Evolutionary conservation across 768 basidiomycete genomes (phyloP).

Genomic region (Trametopsis cervina): DNA sequence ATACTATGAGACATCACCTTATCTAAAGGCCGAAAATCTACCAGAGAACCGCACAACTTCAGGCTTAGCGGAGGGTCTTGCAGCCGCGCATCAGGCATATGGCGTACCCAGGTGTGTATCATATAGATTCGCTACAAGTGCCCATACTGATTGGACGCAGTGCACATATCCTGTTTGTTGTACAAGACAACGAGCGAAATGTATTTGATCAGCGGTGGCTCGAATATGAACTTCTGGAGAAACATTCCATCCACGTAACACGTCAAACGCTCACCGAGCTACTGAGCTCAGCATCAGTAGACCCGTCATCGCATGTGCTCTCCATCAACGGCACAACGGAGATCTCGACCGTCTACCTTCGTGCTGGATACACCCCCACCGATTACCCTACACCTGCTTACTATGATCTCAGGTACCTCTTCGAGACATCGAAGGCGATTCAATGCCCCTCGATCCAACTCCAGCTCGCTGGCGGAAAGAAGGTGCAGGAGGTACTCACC

Average conservation of each 20-base stretch:
- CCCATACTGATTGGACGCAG: constrained; percentile 20
- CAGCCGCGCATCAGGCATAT: constrained; percentile 74
- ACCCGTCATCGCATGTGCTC: constrained; percentile 31
- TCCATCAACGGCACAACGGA: constrained; percentile 47
- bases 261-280: constrained; percentile 76
- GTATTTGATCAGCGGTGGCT: constrained; percentile 89
- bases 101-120: constrained; percentile 41
- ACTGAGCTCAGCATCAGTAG: constrained; percentile 45
- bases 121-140: background rate
- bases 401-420: constrained; percentile 66
- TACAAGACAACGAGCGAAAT: constrained; percentile 84
- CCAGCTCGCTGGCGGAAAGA: constrained; percentile 95
- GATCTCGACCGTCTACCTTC: constrained; percentile 86
- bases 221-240: constrained; percentile 80
- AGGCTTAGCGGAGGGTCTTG: constrained; percentile 70
- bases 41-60: constrained; percentile 68
- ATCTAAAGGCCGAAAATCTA: constrained; percentile 48
- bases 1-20: constrained; percentile 57
- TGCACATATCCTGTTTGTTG: constrained; percentile 76
- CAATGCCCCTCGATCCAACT: constrained; percentile 89
- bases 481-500: constrained; percentile 85
- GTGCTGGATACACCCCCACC: constrained; percentile 78
- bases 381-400: constrained; percentile 65
- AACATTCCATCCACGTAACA: constrained; percentile 62
- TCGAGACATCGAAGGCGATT: constrained; percentile 81